These are phyloP conservation scores for Cladophialophora psammophila DNA, from an alignment of 2,329 filamentous ascomycete genomes.

Conservation along the genomic window DNA sequence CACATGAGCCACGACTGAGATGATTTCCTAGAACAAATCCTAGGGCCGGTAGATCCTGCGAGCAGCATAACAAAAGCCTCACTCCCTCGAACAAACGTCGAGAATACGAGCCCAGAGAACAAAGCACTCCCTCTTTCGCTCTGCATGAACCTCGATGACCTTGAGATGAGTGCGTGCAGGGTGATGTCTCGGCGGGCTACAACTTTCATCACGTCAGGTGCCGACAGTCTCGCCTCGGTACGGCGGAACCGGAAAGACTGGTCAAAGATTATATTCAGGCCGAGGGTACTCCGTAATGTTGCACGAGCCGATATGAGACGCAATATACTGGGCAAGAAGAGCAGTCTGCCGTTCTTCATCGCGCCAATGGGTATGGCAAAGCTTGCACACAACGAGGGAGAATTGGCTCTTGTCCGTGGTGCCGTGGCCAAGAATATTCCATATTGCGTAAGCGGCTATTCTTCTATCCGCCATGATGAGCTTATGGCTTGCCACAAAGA, in stretches of 20 bases:
- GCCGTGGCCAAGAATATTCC: constrained; percentile 46
- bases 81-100: constrained; percentile 21
- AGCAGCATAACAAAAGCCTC: constrained; percentile 40
- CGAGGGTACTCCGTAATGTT: constrained; percentile 54
- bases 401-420: constrained; percentile 46
- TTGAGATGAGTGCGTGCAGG: constrained; percentile 16
- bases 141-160: constrained; percentile 25
- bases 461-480: constrained; percentile 43
- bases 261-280: constrained; percentile 45
- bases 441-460: constrained; percentile 47
- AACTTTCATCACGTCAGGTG: constrained; percentile 19
- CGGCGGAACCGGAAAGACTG: constrained; percentile 32
- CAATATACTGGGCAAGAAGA: constrained; percentile 46
- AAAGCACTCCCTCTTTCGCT: constrained; percentile 8
- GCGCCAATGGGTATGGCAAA: constrained; percentile 48
- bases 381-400: constrained; percentile 45
- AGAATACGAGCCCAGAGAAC: constrained; percentile 37
- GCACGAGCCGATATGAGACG: constrained; percentile 5
- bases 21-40: constrained; percentile 50
- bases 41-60: constrained; percentile 53
- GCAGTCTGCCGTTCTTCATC: constrained; percentile 48
- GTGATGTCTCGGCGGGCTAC: constrained; percentile 14
- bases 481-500: constrained; percentile 37
- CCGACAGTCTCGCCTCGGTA: constrained; percentile 29
- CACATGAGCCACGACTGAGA: too few species aligned